A percentile compares a stretch with the other conserved stretches of the same genome.
Conservation (phyloP, 1,139 yeast genomes). For the Suhomyces yuchorum region DNA sequence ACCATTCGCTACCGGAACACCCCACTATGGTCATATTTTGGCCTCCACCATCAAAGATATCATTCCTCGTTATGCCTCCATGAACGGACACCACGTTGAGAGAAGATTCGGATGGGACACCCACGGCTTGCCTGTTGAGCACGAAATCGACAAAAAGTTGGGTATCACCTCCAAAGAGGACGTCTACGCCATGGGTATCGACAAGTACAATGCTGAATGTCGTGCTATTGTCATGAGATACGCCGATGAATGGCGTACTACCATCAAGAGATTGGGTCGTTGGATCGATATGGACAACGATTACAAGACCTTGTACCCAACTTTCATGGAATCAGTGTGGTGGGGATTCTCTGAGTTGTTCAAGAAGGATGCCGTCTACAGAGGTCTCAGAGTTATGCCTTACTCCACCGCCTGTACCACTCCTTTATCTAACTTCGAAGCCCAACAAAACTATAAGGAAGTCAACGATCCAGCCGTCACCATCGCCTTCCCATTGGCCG, state of each 20-base stretch:
- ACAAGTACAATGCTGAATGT: conserved; percentile 90
- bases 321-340: conserved; percentile 98
- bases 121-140: conserved; percentile 97
- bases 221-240: conserved; percentile 97
- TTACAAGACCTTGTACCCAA: conserved; percentile 93
- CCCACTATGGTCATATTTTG: conserved; percentile 96
- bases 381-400: conserved; percentile 98
- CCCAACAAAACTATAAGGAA: conserved; percentile 96
- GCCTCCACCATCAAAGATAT: conserved; percentile 97
- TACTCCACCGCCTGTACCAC: conserved; percentile 97
- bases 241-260: conserved; percentile 90
- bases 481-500: conserved; percentile 79
- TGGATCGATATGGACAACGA: conserved; percentile 99
- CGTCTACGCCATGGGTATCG: conserved; percentile 91
- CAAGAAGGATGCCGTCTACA: conserved; percentile 83
- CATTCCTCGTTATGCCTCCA: conserved; percentile 95
- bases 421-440: conserved; percentile 95
- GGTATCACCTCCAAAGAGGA: conserved; percentile 93
- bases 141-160: conserved; percentile 95
- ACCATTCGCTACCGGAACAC: conserved; percentile 99
- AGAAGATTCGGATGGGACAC: conserved; percentile 99
- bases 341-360: conserved; percentile 94
- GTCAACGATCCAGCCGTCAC: conserved; percentile 97
- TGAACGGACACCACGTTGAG: conserved; percentile 95
- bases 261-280: conserved; percentile 92